Evolutionary conservation across 169 alveolate species (phyloP).

Genomic region (Cryptosporidium xiaoi): DNA sequence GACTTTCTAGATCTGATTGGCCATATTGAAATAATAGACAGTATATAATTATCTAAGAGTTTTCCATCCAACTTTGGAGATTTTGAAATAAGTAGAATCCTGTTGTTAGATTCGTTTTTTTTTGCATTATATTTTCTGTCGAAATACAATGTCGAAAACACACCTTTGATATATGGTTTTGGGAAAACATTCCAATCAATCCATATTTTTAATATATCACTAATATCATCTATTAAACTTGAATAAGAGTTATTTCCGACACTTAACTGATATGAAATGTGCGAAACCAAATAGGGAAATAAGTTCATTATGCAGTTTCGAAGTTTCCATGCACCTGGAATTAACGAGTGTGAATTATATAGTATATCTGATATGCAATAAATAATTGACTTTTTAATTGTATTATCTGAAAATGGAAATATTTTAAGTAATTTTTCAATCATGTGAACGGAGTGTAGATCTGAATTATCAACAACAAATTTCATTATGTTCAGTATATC

Average conservation of each 20-base stretch:
- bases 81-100: background rate
- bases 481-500: constrained; percentile 34
- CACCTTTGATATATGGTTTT: constrained; percentile 31
- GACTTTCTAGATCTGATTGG: constrained; percentile 35
- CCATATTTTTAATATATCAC: constrained; percentile 42
- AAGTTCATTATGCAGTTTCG: constrained; percentile 26
- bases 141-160: constrained; percentile 38
- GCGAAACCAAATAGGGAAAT: constrained; percentile 60
- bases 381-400: constrained; percentile 9
- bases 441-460: constrained; percentile 42
- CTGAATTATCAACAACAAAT: constrained; percentile 51
- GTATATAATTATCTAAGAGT: constrained; percentile 13
- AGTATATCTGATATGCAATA: constrained; percentile 59
- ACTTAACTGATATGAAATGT: constrained; percentile 23
- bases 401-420: constrained; percentile 32
- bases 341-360: constrained; percentile 56
- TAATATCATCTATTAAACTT: background rate
- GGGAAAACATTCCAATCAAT: constrained; percentile 56
- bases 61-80: constrained; percentile 19
- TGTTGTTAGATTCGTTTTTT: constrained; percentile 7
- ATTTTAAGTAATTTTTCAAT: constrained; percentile 12
- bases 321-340: constrained; percentile 61
- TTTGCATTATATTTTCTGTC: constrained; percentile 14
- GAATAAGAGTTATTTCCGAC: constrained; percentile 27
- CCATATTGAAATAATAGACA: constrained; percentile 44